Base-by-base conservation (phyloP, 148 eudicot species). In the Fagopyrum esculentum region DNA sequence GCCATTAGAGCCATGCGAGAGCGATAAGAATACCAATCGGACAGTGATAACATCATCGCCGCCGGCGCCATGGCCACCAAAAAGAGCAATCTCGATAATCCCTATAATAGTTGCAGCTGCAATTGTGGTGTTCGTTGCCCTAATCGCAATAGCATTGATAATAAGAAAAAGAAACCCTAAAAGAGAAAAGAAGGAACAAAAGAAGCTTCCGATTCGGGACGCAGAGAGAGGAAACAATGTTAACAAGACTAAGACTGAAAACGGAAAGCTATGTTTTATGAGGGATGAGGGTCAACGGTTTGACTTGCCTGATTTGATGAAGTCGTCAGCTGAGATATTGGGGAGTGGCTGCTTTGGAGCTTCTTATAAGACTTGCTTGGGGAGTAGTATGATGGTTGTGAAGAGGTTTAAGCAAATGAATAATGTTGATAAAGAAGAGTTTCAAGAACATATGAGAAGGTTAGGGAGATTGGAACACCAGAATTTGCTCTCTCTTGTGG, bases 271-370 rank as follows among this genome's bases (percentile, higher is more conserved):
- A 54, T 75, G 86, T 0, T 93, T 93, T 75, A 72, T 93, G 73
- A 84, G 77, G 44, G 85, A 85, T 0, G 88, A 85, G 6, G 74
- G 60, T 50, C 82, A 68, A 44, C 86, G 69, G 63, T 93, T 93
- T 15, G 94, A 93, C 46, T 59, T 91, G 79, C 46, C 84, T 0
- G 91, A 89, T 68, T 80, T 93, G 77, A 70, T 93, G 1, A 89
- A 83, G 55, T 91, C 98, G 1, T 83, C 94, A 3, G 97, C 97
- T n/a, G 98, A 89, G 77, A 72, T 91, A 1, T 76, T 93, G 22
- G 98, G 97, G 7, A 88, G 93, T 74, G 98, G 98, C n/a, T 77
- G 84, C 56, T 86, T 93, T 74, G 98, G 98, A 5, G 87, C 97
- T 11, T 87, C 90, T 4, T 93, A 93, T 64, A 93, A 93, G 72